Evolutionary conservation across 2,329 filamentous ascomycete species (phyloP), one percentile per base, ranked within the genome.

Genomic region (Myotisia sp.): DNA sequence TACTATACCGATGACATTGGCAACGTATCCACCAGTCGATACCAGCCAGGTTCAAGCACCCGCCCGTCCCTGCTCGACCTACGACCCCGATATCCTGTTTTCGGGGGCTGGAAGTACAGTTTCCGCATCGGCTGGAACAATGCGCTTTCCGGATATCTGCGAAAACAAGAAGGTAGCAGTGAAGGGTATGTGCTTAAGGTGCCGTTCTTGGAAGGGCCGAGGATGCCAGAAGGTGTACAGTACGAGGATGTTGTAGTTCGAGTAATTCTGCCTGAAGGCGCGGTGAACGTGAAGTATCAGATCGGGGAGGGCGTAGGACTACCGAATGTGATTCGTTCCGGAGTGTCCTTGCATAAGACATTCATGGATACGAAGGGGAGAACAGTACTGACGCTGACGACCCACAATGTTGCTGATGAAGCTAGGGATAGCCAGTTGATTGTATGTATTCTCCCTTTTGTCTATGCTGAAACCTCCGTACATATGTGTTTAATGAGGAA

Each of bases 1-100:
- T 98, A 98, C 68, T 98, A 90, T 59, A 86, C 79, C 33, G 90
- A 98, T 54, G 81, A 84, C 48, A 92, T 98, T 51, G 90, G 90
- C 46, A 98, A 98, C 52, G 85, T 98, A 19, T 92, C 86, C 18
- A 98, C 90, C 1, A 93, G 85, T 37, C 73, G 72, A 42, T 98
- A 92, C 70, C 72, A 86, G 31, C 60, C 59, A 1, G 57, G 59
- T 12, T 23, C 29, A 3, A 50, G 49, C 42, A 74, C 68, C 45
- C 81, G 79, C 14, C 81, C 87, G 58, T 79, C 82, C n/a, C 64
- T 79, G 26, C 70, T 98, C 18, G 86, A 94, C 58, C 68, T 94
- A 42, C 90, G 86, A 67, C 90, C 90, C 13, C 75, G 90, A 34
- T 98, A 92, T 58, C 90, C 90, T n/a, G 58, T 98, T 16, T 98